A percentile compares a stretch with the other conserved stretches of the same genome.
Conservation (phyloP, 2,329 filamentous ascomycete genomes). For the Davidsoniella australis region DNA sequence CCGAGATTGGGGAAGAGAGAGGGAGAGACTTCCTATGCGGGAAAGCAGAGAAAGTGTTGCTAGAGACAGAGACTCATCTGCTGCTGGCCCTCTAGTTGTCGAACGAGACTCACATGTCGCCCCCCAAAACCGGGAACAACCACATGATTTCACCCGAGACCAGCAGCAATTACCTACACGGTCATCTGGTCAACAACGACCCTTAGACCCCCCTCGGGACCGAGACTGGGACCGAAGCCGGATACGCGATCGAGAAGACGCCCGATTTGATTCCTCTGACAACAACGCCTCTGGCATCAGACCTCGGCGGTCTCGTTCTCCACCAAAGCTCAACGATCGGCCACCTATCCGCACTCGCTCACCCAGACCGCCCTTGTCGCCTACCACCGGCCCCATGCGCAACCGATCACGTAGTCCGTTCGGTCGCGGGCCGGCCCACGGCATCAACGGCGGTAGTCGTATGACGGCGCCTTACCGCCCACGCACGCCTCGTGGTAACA, state of each 20-base stretch:
- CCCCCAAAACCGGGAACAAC: background rate
- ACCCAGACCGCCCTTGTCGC: background rate
- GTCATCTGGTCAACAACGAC: too few species aligned
- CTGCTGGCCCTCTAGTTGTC: background rate
- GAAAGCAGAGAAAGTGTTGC: slow-evolving; percentile 13
- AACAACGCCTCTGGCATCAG: background rate
- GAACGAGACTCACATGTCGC: background rate
- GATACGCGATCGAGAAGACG: slow-evolving; percentile 17
- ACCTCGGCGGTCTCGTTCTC: slow-evolving; percentile 35
- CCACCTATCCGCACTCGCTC: slow-evolving; percentile 7
- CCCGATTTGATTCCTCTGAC: slow-evolving; percentile 15
- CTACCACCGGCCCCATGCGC: slow-evolving; percentile 2
- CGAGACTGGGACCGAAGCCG: slow-evolving; percentile 21
- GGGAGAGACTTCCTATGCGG: background rate
- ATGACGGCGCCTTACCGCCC: slow-evolving; percentile 10
- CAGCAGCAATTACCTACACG: background rate
- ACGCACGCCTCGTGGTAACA: slow-evolving; percentile 3
- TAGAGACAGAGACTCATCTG: background rate
- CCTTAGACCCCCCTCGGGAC: slow-evolving; percentile 18
- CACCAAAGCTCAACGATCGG: slow-evolving; percentile 20
- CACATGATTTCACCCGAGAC: slow-evolving; percentile 5
- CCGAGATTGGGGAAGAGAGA: slow-evolving; percentile 18
- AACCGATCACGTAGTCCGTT: slow-evolving; percentile 9
- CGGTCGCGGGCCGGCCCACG: background rate
- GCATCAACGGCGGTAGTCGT: background rate